phyloP scores from a whole-genome alignment of 495 filamentous ascomycete species.

The Tuber calosporum region DNA sequence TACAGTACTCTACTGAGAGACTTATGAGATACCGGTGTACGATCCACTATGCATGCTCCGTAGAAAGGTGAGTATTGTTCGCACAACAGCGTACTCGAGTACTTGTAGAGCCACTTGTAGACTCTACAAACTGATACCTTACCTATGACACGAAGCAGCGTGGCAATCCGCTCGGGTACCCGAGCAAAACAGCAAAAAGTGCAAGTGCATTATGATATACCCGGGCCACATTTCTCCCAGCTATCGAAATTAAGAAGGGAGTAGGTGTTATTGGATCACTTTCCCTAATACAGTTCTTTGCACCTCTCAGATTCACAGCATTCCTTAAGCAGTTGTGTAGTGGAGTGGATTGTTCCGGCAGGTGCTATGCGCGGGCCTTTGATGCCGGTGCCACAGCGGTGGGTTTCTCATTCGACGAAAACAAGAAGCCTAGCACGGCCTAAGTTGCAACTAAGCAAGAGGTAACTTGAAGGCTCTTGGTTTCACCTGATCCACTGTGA shows the following conservation, averaged over 20 bases:
- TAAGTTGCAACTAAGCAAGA: background rate
- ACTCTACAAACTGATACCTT: background rate
- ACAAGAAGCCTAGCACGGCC: background rate
- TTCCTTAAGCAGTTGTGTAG: background rate
- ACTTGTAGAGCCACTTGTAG: background rate
- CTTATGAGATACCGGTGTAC: background rate
- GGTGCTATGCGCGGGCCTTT: background rate
- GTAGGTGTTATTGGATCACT: background rate
- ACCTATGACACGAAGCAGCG: background rate
- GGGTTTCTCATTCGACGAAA: background rate
- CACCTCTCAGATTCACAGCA: background rate
- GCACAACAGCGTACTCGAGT: background rate
- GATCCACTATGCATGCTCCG: background rate
- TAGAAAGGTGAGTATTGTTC: background rate
- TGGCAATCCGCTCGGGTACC: background rate
- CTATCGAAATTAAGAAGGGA: background rate
- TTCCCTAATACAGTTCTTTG: background rate
- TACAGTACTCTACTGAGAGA: background rate
- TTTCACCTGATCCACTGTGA: background rate
- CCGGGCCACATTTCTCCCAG: background rate
- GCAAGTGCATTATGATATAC: constrained; percentile 3
- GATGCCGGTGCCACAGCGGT: background rate
- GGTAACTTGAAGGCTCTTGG: background rate
- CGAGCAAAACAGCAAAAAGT: background rate
- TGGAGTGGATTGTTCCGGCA: background rate